phyloP scores from a whole-genome alignment of 441 rosid genomes.

The Macaranga tanarius region DNA sequence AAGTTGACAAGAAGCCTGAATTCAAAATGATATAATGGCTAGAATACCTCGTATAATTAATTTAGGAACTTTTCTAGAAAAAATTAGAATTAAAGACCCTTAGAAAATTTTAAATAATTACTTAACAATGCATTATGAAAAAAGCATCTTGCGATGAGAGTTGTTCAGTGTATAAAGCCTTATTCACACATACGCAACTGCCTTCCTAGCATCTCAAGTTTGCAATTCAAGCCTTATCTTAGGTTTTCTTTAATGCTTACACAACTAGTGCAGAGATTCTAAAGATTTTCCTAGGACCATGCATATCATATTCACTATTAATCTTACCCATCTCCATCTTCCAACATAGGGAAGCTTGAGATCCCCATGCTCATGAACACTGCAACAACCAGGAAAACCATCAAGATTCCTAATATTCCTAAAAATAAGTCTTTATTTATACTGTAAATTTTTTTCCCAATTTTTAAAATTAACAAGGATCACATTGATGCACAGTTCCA shows the following conservation, averaged over 20 bases:
- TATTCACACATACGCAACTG: background rate
- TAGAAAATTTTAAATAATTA: background rate
- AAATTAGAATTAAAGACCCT: background rate
- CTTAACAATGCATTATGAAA: background rate
- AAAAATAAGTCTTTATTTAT: background rate
- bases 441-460: background rate
- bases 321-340: background rate
- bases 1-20: background rate
- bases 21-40: background rate
- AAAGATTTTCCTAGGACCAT: background rate
- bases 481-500: background rate
- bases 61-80: background rate
- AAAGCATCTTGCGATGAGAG: background rate
- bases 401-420: background rate
- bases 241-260: background rate
- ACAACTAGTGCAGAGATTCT: background rate
- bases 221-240: background rate
- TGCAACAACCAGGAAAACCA: background rate
- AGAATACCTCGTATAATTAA: background rate
- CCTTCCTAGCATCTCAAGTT: background rate
- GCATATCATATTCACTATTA: background rate
- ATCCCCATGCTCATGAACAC: background rate
- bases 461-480: background rate
- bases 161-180: background rate
- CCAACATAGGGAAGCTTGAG: background rate